Conservation (phyloP, 2,329 filamentous ascomycete genomes). For the Botrytis cinerea region DNA sequence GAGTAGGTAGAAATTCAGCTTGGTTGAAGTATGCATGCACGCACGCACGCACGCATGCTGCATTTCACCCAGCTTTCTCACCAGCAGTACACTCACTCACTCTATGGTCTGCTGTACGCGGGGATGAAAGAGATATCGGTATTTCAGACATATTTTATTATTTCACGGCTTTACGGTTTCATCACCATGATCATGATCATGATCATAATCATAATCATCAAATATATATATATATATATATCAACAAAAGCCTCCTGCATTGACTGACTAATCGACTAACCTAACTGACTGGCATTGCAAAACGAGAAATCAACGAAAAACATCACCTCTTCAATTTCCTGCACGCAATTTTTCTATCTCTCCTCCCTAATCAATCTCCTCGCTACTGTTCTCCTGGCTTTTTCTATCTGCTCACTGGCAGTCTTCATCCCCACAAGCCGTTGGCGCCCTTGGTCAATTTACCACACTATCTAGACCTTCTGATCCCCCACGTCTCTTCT, state of each 20-base stretch:
- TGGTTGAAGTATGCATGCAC: not conserved
- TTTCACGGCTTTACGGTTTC: not conserved
- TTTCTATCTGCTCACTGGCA: not conserved
- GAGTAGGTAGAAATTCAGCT: too few species aligned
- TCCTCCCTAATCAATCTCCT: not conserved
- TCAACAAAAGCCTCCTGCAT: conserved; percentile 26
- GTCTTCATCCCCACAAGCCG: conserved; percentile 9
- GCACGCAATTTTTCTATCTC: not conserved
- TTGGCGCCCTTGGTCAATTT: conserved; percentile 5
- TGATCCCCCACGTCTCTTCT: not conserved
- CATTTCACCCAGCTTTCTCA: not conserved
- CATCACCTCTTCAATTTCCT: not conserved
- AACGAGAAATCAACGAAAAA: not conserved
- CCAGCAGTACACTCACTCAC: not conserved
- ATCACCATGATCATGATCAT: not conserved
- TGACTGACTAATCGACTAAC: conserved; percentile 23
- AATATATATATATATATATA: not conserved
- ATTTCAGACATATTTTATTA: not conserved
- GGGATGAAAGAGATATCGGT: not conserved
- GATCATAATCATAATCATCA: not conserved
- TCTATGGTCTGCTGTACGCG: too few species aligned
- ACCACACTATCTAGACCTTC: not conserved
- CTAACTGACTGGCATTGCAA: conserved; percentile 17
- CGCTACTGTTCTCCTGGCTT: too few species aligned
- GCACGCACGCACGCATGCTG: not conserved